Base-by-base conservation (phyloP, 805 yeast genomes). In the Ogataea neopini region DNA sequence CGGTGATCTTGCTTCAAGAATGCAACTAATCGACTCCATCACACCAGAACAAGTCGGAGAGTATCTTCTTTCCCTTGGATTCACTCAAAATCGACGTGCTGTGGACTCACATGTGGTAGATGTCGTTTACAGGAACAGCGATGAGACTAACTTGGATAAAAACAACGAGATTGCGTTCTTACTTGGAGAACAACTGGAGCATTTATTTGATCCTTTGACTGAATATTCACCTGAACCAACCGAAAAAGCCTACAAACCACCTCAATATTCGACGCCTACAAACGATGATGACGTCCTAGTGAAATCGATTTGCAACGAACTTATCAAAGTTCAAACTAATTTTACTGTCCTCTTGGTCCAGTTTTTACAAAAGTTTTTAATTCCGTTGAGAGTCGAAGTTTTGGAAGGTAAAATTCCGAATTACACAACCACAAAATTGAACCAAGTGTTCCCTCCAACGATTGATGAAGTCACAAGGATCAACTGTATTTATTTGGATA, bases 221-320 rank as follows among this genome's bases (percentile, higher is more conserved):
- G 97, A 91, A 65, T 92, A 92, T 63, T 87, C 95, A 0, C 98
- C 97, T 0, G 97, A 92, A 64, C 81, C 84, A 25, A 80, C 96
- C 32, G 92, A 86, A 51, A 73, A 77, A 48, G 73, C 78, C 2
- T 91, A 92, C 61, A 72, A 66, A 42, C 81, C 88, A 0, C 96
- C 95, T 2, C 41, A 40, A 47, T 60, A 44, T 47, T 50, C 37
- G 6, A 36, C 44, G 2, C 14, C 25, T 44, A n/a, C 59, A 28
- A 45, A 48, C 4, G 68, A 70, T 13, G 67, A 57, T 19, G 59
- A 63, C 13, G 53, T 63, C 7, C 66, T 78, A 11, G 65, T 83
- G 1, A 70, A 66, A 26, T 71, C 84, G 0, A 76, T 89, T 3
- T 74, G 88, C 43, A 69, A 77, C 28, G 97, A 92, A 62, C 64